A percentile compares a stretch with the other conserved stretches of the same genome.
phyloP scores from a whole-genome alignment of 2,329 filamentous ascomycete genomes.

The Cladosporium sp. region DNA sequence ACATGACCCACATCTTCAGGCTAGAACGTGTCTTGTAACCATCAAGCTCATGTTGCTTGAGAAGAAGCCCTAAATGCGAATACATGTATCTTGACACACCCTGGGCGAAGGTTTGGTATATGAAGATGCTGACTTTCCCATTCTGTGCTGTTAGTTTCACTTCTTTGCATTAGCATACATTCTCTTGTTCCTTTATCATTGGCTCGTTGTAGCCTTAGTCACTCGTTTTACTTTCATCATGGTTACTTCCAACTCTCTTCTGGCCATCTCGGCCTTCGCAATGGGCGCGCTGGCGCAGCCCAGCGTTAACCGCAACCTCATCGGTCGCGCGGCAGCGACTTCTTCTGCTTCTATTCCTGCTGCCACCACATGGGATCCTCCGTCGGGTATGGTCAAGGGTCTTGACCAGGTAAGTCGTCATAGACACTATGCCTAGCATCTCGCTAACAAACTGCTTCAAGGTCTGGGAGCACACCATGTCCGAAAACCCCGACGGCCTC shows the following conservation, averaged over 20 bases:
- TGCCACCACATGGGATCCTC: constrained; percentile 18
- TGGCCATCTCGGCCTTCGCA: constrained; percentile 11
- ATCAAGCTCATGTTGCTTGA: constrained; percentile 4
- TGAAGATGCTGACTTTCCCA: not conserved
- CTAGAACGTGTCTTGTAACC: not conserved
- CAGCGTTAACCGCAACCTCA: constrained; percentile 4
- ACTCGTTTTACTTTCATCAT: constrained; percentile 1
- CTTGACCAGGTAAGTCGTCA: constrained; percentile 4
- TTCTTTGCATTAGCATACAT: not conserved
- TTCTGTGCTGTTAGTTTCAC: not conserved
- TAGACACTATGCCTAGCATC: not conserved
- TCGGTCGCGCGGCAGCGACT: constrained; percentile 3
- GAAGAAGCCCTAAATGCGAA: not conserved
- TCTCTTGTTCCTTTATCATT: not conserved
- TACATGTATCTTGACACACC: constrained; percentile 10
- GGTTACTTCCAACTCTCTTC: constrained; percentile 1
- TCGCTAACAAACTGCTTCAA: not conserved
- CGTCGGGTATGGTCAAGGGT: constrained; percentile 16
- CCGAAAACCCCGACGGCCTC: constrained; percentile 17
- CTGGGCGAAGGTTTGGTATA: not conserved
- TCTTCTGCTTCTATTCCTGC: constrained; percentile 17
- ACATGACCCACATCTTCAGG: not conserved
- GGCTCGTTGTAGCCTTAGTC: not conserved
- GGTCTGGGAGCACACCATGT: constrained; percentile 21
- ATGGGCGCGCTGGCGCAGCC: constrained; percentile 17